These are phyloP conservation scores for Ceratobasidium sp. DNA, from an alignment of 1,284 basidiomycete species.

Conservation along the genomic window DNA sequence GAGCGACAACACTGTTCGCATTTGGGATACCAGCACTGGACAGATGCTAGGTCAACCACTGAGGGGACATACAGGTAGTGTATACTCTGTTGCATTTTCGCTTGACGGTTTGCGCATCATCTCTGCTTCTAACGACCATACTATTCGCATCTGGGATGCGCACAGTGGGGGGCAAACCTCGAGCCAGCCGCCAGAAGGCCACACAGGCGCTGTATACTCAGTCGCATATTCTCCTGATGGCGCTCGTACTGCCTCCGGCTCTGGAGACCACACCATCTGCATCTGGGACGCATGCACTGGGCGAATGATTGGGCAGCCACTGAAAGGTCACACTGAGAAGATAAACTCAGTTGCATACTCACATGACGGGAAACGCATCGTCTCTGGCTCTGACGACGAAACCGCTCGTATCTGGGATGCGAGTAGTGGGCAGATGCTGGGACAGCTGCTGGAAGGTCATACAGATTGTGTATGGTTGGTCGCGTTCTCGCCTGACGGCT, in stretches of 20 bases:
- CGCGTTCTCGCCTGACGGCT: constrained; percentile 32
- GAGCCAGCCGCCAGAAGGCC: not conserved
- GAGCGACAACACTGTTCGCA: no score
- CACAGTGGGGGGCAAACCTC: not conserved
- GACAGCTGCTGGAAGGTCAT: constrained; percentile 31
- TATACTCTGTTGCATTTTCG: not conserved
- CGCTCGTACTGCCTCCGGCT: not conserved
- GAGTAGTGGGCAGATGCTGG: not conserved
- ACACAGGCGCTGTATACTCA: not conserved
- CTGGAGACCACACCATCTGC: constrained; percentile 33
- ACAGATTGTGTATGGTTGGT: constrained; percentile 21
- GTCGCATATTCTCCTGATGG: not conserved
- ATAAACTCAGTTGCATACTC: constrained; percentile 19
- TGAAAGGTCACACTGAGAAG: constrained; percentile 7
- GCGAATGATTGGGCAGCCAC: not conserved
- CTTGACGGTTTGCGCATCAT: not conserved
- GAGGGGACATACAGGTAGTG: not conserved
- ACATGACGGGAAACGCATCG: constrained; percentile 29
- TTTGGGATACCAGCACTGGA: not conserved
- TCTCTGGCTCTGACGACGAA: constrained; percentile 23
- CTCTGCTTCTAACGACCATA: not conserved
- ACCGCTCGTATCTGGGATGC: constrained; percentile 32
- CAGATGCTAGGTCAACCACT: not conserved
- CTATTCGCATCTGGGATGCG: constrained; percentile 36
- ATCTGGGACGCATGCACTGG: constrained; percentile 44